A percentile compares a stretch with the other conserved stretches of the same genome.
phyloP scores from a whole-genome alignment of 768 basidiomycete species.

The Phaeotremella fagi region DNA sequence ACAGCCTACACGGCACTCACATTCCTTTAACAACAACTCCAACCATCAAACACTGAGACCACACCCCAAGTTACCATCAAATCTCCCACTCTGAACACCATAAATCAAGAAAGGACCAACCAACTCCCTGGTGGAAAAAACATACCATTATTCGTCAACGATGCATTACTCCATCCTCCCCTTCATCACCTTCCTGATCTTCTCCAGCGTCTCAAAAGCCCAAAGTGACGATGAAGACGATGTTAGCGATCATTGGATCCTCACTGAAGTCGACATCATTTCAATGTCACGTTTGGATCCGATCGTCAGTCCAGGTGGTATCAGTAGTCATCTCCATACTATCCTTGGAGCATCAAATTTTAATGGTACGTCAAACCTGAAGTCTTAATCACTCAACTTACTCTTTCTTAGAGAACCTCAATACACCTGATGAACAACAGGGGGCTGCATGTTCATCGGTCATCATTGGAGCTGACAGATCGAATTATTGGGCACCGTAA shows the following conservation, averaged over 20 bases:
- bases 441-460: slow-evolving; percentile 32
- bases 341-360: slow-evolving; percentile 44
- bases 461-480: slow-evolving; percentile 27
- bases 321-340: slow-evolving; percentile 42
- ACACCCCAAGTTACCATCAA: neutral
- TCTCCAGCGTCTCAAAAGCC: neutral
- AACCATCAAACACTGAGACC: neutral
- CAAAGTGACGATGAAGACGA: neutral
- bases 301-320: slow-evolving; percentile 41
- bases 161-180: neutral
- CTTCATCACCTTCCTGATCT: slow-evolving; percentile 3
- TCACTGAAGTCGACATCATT: slow-evolving; percentile 20
- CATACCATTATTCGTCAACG: neutral
- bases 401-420: slow-evolving; percentile 10
- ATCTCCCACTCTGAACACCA: neutral
- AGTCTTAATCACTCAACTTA: neutral
- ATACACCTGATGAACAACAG: slow-evolving; percentile 15
- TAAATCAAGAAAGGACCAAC: neutral
- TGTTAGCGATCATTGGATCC: slow-evolving; percentile 20
- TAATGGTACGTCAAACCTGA: slow-evolving; percentile 12
- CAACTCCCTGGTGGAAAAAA: neutral
- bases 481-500: slow-evolving; percentile 43
- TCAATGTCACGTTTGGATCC: slow-evolving; percentile 43
- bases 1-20: neutral
- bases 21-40: no score